phyloP scores from a whole-genome alignment of 2,329 filamentous ascomycete species.

The Cyphellophora attinorum region DNA sequence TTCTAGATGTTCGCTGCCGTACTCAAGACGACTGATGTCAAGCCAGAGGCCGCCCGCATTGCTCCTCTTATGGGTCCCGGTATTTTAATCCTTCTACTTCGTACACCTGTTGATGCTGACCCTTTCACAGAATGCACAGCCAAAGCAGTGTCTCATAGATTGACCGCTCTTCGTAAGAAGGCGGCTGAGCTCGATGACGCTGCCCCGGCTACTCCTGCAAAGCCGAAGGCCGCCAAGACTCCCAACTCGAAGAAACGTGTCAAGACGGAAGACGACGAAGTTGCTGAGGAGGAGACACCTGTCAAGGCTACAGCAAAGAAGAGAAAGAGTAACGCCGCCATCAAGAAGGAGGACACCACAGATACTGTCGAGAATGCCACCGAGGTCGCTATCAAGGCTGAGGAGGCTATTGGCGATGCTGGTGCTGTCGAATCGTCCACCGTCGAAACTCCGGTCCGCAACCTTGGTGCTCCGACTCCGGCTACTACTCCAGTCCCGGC shows the following conservation, averaged over 20 bases:
- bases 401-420: too few relatives aligned
- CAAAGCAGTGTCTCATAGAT: constrained; percentile 8
- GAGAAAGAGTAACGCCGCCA: neutral
- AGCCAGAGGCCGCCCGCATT: constrained; percentile 1
- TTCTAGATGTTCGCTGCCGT: neutral
- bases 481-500: too few relatives aligned
- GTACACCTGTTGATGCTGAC: neutral
- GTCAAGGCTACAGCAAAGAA: constrained; percentile 2
- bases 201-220: neutral
- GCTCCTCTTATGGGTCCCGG: constrained; percentile 3
- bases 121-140: constrained; percentile 9
- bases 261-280: neutral
- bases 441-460: too few relatives aligned
- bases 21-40: constrained; percentile 2
- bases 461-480: too few relatives aligned
- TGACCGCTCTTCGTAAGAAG: constrained; percentile 4
- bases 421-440: too few relatives aligned
- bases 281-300: neutral
- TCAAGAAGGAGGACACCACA: constrained; percentile 5
- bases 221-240: neutral
- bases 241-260: constrained; percentile 3
- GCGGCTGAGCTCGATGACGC: constrained; percentile 1
- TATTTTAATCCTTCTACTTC: neutral
- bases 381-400: too few relatives aligned
- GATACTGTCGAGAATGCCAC: constrained; percentile 2